A percentile compares a stretch with the other conserved stretches of the same genome.
Conservation (phyloP, 2,329 filamentous ascomycete species). For the Xylariaceae sp. region DNA sequence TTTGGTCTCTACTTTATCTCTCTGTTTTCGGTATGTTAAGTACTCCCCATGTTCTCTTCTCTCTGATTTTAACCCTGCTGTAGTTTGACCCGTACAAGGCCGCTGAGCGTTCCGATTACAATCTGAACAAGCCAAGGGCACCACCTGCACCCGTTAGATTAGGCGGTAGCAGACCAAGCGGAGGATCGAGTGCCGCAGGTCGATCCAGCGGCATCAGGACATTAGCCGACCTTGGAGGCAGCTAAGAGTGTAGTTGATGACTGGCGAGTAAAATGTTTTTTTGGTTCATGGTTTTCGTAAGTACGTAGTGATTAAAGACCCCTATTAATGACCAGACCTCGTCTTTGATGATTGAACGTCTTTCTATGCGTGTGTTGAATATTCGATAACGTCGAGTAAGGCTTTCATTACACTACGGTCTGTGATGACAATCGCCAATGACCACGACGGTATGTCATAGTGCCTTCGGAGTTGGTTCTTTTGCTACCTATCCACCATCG, state of each 20-base stretch:
- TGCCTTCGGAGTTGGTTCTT: too few species aligned
- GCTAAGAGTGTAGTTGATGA: constrained; percentile 10
- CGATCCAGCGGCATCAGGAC: constrained; percentile 40
- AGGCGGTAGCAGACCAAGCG: constrained; percentile 27
- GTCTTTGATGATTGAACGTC: background rate
- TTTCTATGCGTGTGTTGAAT: background rate
- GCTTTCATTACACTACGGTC: background rate
- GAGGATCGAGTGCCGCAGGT: constrained; percentile 23
- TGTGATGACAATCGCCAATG: too few species aligned
- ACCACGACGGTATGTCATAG: too few species aligned
- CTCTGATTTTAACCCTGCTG: background rate
- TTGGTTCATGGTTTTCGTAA: background rate
- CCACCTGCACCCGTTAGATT: constrained; percentile 21
- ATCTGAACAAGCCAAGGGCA: constrained; percentile 41
- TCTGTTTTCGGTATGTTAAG: constrained; percentile 51
- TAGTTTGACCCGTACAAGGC: constrained; percentile 59
- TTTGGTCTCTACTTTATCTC: constrained; percentile 58
- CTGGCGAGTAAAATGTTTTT: background rate
- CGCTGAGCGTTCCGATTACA: constrained; percentile 56
- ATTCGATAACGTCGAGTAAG: background rate
- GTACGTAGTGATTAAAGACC: background rate
- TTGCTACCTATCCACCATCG: too few species aligned
- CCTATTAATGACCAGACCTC: constrained; percentile 9
- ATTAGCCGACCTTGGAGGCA: constrained; percentile 46
- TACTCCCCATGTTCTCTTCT: background rate